Conservation (phyloP, 345 rosid genomes). For the Reutealis trisperma region DNA sequence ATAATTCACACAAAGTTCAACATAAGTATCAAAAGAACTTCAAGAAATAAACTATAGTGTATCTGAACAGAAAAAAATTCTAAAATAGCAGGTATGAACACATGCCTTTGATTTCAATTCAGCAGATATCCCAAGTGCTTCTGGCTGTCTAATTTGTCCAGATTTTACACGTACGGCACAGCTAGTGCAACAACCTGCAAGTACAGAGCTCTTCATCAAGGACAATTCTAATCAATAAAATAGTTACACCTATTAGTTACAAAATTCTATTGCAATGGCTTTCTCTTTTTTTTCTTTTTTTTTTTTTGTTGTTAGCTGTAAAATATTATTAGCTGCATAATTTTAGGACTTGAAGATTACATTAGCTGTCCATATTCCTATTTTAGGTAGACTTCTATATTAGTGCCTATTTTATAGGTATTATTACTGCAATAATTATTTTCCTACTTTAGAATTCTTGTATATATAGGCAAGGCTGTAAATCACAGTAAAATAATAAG, state of each 20-base stretch:
- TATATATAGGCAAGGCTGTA: too few species aligned
- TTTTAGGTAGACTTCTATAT: too few species aligned
- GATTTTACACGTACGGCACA: slow-evolving; percentile 94
- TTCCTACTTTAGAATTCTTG: too few species aligned
- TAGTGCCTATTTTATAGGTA: too few species aligned
- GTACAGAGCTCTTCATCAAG: slow-evolving; percentile 6
- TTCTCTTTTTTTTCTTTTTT: too few species aligned
- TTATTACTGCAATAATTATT: too few species aligned
- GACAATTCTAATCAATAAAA: slow-evolving; percentile 7
- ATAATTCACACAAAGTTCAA: neutral
- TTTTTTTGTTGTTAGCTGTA: too few species aligned
- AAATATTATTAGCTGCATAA: too few species aligned
- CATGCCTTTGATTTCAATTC: slow-evolving; percentile 82
- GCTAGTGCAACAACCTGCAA: slow-evolving; percentile 94
- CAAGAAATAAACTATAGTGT: neutral
- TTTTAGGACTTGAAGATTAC: too few species aligned
- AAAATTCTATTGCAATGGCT: too few species aligned
- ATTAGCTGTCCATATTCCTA: too few species aligned
- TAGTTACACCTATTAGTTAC: neutral
- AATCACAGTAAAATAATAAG: too few species aligned
- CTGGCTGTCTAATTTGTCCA: slow-evolving; percentile 85
- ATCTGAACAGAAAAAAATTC: neutral
- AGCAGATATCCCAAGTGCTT: slow-evolving; percentile 93
- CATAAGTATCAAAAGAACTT: neutral
- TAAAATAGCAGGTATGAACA: slow-evolving; percentile 20